These are phyloP conservation scores for Inga leiocalycina DNA, from an alignment of 306 rosid species.

Conservation along the genomic window DNA sequence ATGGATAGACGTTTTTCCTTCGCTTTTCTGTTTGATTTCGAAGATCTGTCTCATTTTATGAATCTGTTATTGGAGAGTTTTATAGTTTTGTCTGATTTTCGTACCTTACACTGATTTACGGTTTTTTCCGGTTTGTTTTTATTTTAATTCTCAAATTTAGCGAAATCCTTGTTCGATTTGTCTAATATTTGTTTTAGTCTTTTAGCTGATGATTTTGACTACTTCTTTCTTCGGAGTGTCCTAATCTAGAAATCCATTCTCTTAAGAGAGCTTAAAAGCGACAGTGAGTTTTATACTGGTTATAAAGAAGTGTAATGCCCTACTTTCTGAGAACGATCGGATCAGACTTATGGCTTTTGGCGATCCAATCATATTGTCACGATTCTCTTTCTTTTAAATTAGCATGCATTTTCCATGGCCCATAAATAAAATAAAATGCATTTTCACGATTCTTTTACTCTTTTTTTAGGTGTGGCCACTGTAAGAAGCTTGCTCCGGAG, in stretches of 20 bases:
- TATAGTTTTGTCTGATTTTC: not conserved
- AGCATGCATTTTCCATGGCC: not conserved
- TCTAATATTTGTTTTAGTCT: not conserved
- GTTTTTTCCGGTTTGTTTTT: not conserved
- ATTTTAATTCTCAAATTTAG: not conserved
- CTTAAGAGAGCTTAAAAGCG: not conserved
- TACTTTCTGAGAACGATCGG: not conserved
- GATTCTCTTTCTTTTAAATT: not conserved
- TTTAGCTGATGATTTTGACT: not conserved
- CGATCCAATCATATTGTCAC: not conserved
- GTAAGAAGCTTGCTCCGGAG: conserved; percentile 95
- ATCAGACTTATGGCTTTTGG: not conserved
- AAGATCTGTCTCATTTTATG: conserved; percentile 19
- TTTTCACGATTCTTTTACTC: not conserved
- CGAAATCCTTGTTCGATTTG: not conserved
- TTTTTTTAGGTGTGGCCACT: conserved; percentile 91
- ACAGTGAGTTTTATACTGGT: not conserved
- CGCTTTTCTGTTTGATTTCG: not conserved
- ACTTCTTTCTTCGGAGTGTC: not conserved
- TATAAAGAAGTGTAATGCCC: not conserved
- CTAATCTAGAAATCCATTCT: not conserved
- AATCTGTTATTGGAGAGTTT: conserved; percentile 30
- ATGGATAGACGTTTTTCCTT: not conserved
- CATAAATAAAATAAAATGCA: not conserved
- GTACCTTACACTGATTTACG: not conserved